Evolutionary conservation across 1,284 basidiomycete genomes (phyloP), one percentile per base, ranked within the genome.

Genomic region (Gyrodon tennesseensis): DNA sequence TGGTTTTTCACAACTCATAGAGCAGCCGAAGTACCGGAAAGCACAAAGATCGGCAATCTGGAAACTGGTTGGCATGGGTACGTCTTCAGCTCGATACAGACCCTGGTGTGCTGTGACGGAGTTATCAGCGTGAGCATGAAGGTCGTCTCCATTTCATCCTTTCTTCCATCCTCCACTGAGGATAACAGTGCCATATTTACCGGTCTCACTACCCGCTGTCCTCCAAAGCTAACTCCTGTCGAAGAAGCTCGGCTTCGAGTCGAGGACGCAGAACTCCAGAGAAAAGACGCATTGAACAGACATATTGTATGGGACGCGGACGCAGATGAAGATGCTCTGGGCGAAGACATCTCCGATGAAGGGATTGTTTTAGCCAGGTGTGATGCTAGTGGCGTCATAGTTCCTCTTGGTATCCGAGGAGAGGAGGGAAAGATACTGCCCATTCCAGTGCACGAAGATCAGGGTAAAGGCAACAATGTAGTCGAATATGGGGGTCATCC

Each of bases 1-100:
- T 92, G 89, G 86, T 88, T 84, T 71, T 90, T 92, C 71, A 85
- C 87, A 72, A 92, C 91, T 0, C 90, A 92, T 70, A 81, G 82
- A 67, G 73, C 82, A 46, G 80, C 82, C 27, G 91, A 92, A 75
- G 77, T 83, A 16, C 90, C 91, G 4, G 90, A 92, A 71, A 85
- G 83, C 66, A 88, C 83, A 73, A 86, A 79, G 65, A 77, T 92
- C 31, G 91, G 91, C 7, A 81, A 80, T 60, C 72, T 92, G 13
- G 78, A 86, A 46, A 88, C 90, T 15, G 88, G 88, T 21, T 84
- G 87, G 77, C 91, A 92, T 71, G 83, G 83, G 88, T 90, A 71
- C 56, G 82, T 74, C 21, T 56, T 61, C 25, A 44, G 41, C n/a
- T 48, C 18, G 23, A 51, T 53, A 27, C 46, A 41, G 23, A 53